A percentile compares a stretch with the other conserved stretches of the same genome.
Conservation (phyloP, 2,329 filamentous ascomycete genomes). For the Aspergillus hortae region DNA sequence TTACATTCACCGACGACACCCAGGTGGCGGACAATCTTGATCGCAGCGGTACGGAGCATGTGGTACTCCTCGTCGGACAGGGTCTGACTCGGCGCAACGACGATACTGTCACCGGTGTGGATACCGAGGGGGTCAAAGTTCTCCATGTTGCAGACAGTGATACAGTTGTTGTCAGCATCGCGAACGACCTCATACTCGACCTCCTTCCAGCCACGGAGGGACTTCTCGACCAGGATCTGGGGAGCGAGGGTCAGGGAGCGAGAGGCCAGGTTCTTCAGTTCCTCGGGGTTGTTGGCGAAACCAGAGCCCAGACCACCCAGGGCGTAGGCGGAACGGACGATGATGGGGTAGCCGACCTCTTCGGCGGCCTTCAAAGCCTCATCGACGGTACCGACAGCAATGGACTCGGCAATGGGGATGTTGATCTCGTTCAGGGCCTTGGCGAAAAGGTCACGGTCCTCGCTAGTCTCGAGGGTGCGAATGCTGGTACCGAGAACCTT, state of each 20-base stretch:
- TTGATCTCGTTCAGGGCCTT: conserved; percentile 96
- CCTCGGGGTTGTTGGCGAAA: conserved; percentile 90
- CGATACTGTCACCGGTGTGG: conserved; percentile 97
- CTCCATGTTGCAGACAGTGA: conserved; percentile 98
- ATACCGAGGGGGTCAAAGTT: conserved; percentile 98
- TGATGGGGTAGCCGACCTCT: conserved; percentile 91
- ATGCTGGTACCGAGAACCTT: conserved; percentile 94
- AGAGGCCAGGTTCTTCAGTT: conserved; percentile 89
- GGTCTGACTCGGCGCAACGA: conserved; percentile 94
- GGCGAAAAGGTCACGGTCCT: conserved; percentile 93
- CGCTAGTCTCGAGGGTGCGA: conserved; percentile 86
- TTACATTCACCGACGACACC: conserved; percentile 98
- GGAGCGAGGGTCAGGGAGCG: conserved; percentile 89
- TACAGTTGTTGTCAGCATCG: conserved; percentile 97
- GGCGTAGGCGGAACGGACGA: conserved; percentile 94
- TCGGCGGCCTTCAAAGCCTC: conserved; percentile 86
- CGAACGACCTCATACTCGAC: conserved; percentile 98
- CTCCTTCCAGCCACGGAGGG: conserved; percentile 99
- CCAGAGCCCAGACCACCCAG: conserved; percentile 94
- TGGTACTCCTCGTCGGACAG: conserved; percentile 98
- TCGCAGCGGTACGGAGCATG: conserved; percentile 95
- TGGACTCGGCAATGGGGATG: conserved; percentile 94
- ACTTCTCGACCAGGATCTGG: conserved; percentile 97
- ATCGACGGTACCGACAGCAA: conserved; percentile 86
- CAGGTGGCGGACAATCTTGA: conserved; percentile 96